Evolutionary conservation across 139 green algal species (phyloP).

Genomic region (Closterium sp.): DNA sequence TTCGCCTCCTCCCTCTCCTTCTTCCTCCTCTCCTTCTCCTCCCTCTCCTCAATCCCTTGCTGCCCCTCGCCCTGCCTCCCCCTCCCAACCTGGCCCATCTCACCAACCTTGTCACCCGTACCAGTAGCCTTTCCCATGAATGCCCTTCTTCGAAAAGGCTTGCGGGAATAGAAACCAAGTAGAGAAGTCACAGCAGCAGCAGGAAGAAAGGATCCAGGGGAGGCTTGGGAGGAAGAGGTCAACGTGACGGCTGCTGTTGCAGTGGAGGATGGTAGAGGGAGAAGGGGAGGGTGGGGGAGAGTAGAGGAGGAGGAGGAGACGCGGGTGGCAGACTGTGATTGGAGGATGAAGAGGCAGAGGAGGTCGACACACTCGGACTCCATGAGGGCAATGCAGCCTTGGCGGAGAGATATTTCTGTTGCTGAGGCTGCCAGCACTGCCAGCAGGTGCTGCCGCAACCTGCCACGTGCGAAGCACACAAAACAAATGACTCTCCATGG

Average conservation of each 20-base stretch:
- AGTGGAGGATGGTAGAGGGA: background rate
- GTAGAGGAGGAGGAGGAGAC: background rate
- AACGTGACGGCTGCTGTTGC: background rate
- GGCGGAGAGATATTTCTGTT: background rate
- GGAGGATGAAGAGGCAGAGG: background rate
- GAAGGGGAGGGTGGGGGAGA: background rate
- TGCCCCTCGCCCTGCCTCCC: background rate
- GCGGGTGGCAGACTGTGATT: background rate
- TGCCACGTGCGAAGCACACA: background rate
- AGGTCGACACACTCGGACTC: background rate
- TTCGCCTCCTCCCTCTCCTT: background rate
- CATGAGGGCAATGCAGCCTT: background rate
- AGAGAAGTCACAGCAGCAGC: background rate
- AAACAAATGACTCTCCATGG: too few species aligned
- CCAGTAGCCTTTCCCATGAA: background rate
- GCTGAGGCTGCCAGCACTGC: background rate
- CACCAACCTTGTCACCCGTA: background rate
- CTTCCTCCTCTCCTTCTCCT: background rate
- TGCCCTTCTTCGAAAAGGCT: background rate
- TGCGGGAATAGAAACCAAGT: background rate
- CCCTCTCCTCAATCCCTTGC: background rate
- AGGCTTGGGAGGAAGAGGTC: background rate
- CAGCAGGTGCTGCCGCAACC: background rate
- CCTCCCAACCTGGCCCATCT: background rate
- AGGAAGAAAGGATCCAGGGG: background rate